Percentiles rank a stretch among this genome's conserved stretches.
Conservation (phyloP, 2,329 filamentous ascomycete species). For the Aspergillus candidus region DNA sequence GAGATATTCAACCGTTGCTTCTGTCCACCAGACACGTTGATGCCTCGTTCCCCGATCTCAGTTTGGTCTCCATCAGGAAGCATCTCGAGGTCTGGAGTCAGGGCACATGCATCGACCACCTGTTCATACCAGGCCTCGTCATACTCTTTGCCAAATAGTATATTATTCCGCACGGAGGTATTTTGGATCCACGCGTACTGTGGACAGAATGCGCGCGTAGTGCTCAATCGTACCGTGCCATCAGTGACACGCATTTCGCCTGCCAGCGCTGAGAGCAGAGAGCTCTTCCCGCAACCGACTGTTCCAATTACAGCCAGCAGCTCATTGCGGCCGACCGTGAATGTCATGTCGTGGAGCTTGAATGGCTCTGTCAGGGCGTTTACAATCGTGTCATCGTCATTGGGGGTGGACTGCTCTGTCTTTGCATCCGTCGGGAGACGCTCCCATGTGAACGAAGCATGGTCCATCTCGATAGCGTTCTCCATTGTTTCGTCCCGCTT, state of each 20-base stretch:
- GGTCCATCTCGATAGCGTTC: constrained; percentile 59
- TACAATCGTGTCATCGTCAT: constrained; percentile 12
- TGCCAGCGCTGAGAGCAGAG: constrained; percentile 77
- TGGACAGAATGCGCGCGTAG: constrained; percentile 50
- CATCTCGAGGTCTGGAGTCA: constrained; percentile 15
- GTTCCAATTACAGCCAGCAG: constrained; percentile 57
- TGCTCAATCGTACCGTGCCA: constrained; percentile 45
- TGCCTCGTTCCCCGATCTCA: constrained; percentile 41
- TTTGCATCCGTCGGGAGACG: not conserved
- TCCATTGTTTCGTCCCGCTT: constrained; percentile 48
- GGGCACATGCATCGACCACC: constrained; percentile 15
- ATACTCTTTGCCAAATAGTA: constrained; percentile 64
- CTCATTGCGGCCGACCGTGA: constrained; percentile 34
- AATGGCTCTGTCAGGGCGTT: constrained; percentile 48
- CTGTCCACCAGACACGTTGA: constrained; percentile 45
- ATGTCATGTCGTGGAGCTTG: constrained; percentile 33
- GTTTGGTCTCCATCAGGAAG: constrained; percentile 36
- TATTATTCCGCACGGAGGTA: constrained; percentile 70
- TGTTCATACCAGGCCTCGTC: constrained; percentile 15
- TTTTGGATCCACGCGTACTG: constrained; percentile 92
- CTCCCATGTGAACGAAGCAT: constrained; percentile 74
- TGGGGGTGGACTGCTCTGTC: not conserved
- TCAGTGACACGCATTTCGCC: constrained; percentile 74
- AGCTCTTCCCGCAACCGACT: constrained; percentile 81
- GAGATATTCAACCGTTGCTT: constrained; percentile 47